phyloP scores from a whole-genome alignment of 1,139 yeast genomes.

The Zhuliangozyma blackwelliae region DNA sequence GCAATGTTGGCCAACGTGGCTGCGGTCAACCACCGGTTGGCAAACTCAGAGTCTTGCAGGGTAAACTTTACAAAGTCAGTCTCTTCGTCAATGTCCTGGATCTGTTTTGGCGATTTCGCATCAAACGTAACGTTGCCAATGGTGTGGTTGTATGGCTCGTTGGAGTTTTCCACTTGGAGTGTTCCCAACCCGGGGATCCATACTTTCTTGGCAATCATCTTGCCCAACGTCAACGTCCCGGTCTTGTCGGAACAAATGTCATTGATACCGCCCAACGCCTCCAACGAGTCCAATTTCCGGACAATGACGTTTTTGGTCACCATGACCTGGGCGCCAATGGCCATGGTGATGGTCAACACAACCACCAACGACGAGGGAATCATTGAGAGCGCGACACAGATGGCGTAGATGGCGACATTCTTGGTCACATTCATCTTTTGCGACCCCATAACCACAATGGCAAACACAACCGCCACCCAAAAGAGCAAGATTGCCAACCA shows the following conservation, averaged over 20 bases:
- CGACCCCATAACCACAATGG: slow-evolving; percentile 76
- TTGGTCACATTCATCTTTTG: slow-evolving; percentile 62
- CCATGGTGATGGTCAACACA: slow-evolving; percentile 81
- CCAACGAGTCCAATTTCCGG: slow-evolving; percentile 72
- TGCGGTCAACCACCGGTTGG: slow-evolving; percentile 48
- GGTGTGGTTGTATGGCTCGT: slow-evolving; percentile 72
- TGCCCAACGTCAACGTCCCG: slow-evolving; percentile 78
- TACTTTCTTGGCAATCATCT: slow-evolving; percentile 66
- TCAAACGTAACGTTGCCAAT: slow-evolving; percentile 51
- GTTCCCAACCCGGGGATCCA: slow-evolving; percentile 82
- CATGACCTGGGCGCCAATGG: slow-evolving; percentile 81
- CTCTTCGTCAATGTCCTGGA: slow-evolving; percentile 38
- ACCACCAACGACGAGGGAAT: slow-evolving; percentile 80
- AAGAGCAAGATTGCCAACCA: slow-evolving; percentile 68
- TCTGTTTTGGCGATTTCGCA: slow-evolving; percentile 37
- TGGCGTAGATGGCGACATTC: slow-evolving; percentile 79
- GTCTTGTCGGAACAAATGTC: slow-evolving; percentile 83
- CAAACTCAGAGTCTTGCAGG: slow-evolving; percentile 22
- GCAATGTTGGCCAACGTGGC: slow-evolving; percentile 78
- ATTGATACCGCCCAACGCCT: slow-evolving; percentile 75
- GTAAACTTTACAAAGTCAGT: slow-evolving; percentile 19
- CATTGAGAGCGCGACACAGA: slow-evolving; percentile 79
- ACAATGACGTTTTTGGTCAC: slow-evolving; percentile 68
- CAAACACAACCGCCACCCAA: slow-evolving; percentile 68
- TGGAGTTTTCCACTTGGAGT: slow-evolving; percentile 52